These are phyloP conservation scores for Clitocybe nebularis DNA, from an alignment of 1,284 basidiomycete species.

Conservation along the genomic window DNA sequence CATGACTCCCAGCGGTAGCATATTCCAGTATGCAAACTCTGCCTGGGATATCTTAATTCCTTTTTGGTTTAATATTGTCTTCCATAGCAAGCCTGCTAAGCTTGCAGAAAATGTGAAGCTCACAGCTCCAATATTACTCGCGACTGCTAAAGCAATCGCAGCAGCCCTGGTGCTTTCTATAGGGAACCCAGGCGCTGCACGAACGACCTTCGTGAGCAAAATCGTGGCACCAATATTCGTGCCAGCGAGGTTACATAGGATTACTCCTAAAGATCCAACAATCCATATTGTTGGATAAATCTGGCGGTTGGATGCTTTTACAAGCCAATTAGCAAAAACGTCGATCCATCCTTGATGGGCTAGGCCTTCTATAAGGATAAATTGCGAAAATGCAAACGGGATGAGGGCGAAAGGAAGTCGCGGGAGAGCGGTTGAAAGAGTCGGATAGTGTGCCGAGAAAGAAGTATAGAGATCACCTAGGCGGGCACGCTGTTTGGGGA, in stretches of 20 bases:
- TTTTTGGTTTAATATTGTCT: constrained; percentile 75
- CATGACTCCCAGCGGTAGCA: constrained; percentile 54
- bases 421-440: constrained; percentile 66
- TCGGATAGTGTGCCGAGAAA: constrained; percentile 61
- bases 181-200: constrained; percentile 32
- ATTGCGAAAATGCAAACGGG: constrained; percentile 94
- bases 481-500: constrained; percentile 14
- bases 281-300: constrained; percentile 55
- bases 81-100: constrained; percentile 90
- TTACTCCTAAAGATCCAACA: constrained; percentile 59
- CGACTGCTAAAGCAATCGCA: constrained; percentile 49
- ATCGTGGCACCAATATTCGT: constrained; percentile 98
- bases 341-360: constrained; percentile 87
- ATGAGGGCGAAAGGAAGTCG: constrained; percentile 80
- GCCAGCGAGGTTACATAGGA: constrained; percentile 87
- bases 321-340: constrained; percentile 78
- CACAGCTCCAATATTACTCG: constrained; percentile 91
- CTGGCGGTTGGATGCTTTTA: constrained; percentile 40
- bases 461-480: constrained; percentile 18
- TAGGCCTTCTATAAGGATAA: constrained; percentile 90
- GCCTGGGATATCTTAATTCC: constrained; percentile 60
- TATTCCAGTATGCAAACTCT: constrained; percentile 77
- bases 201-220: constrained; percentile 61
- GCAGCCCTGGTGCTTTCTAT: constrained; percentile 35
- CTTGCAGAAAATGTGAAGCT: constrained; percentile 90